phyloP scores from a whole-genome alignment of 1,284 basidiomycete species.

The Xerocomus amazonicus region DNA sequence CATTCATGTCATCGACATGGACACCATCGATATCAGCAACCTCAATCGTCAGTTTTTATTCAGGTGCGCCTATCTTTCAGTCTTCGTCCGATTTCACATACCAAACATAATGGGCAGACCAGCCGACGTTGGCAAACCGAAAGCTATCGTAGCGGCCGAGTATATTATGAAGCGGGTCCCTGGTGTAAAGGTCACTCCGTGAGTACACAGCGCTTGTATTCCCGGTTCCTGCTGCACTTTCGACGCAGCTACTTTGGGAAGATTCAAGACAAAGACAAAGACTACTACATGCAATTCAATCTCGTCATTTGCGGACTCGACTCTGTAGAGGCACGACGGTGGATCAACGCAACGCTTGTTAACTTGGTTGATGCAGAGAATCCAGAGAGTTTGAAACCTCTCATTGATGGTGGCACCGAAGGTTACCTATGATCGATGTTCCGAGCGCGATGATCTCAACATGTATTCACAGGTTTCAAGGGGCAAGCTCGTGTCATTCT shows the following conservation, averaged over 20 bases:
- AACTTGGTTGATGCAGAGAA: slow-evolving; percentile 89
- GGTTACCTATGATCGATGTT: slow-evolving; percentile 44
- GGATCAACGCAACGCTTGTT: slow-evolving; percentile 98
- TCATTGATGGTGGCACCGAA: slow-evolving; percentile 99
- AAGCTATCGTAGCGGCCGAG: slow-evolving; percentile 91
- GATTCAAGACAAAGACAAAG: slow-evolving; percentile 96
- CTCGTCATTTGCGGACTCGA: slow-evolving; percentile 98
- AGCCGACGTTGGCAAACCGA: slow-evolving; percentile 91
- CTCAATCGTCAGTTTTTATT: slow-evolving; percentile 98
- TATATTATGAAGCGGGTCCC: slow-evolving; percentile 95
- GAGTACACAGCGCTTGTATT: slow-evolving; percentile 31
- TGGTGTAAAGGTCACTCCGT: slow-evolving; percentile 93
- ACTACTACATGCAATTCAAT: slow-evolving; percentile 98
- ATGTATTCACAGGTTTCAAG: slow-evolving; percentile 75
- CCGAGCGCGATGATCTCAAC: slow-evolving; percentile 1
- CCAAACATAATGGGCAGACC: slow-evolving; percentile 44
- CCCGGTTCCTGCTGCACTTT: slow-evolving; percentile 16
- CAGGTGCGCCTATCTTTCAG: slow-evolving; percentile 55
- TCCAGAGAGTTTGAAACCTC: slow-evolving; percentile 92
- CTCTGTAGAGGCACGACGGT: slow-evolving; percentile 92
- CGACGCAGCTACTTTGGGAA: slow-evolving; percentile 83
- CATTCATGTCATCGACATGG: slow-evolving; percentile 99
- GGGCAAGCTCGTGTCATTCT: slow-evolving; percentile 98
- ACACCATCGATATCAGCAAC: slow-evolving; percentile 99
- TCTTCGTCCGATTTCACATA: not conserved